Conservation (phyloP, 2,329 filamentous ascomycete species). For the Parastagonospora nodorum region DNA sequence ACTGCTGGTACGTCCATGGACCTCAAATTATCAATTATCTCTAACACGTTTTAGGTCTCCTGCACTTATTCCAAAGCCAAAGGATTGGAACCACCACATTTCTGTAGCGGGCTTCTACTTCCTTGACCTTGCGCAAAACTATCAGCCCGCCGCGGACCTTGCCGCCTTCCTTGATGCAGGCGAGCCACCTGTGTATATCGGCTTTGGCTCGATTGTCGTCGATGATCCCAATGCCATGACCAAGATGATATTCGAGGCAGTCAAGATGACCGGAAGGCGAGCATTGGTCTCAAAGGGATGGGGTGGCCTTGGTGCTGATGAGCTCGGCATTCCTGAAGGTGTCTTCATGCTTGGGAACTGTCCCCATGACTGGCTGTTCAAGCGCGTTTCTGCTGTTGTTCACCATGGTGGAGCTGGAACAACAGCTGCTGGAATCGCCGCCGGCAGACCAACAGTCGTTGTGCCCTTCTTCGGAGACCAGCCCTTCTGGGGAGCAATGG, state of each 20-base stretch:
- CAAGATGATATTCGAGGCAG: conserved; percentile 48
- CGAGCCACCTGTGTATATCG: conserved; percentile 49
- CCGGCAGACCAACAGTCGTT: conserved; percentile 79
- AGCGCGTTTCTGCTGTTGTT: conserved; percentile 78
- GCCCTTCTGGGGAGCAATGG: conserved; percentile 51
- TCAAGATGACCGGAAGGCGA: conserved; percentile 66
- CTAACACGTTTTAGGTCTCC: conserved; percentile 37
- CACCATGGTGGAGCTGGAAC: conserved; percentile 90
- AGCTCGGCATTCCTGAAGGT: conserved; percentile 67
- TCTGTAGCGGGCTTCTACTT: conserved; percentile 50
- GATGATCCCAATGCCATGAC: conserved; percentile 51
- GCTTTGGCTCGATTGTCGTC: conserved; percentile 50
- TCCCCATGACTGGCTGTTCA: conserved; percentile 89
- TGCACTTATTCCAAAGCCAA: conserved; percentile 52
- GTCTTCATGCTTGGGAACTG: conserved; percentile 85
- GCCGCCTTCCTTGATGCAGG: conserved; percentile 46
- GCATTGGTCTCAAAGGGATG: conserved; percentile 86
- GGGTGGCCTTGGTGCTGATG: conserved; percentile 79
- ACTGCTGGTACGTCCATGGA: conserved; percentile 70
- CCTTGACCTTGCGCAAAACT: conserved; percentile 46
- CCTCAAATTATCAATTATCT: not conserved
- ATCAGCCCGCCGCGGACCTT: conserved; percentile 46
- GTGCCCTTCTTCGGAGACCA: conserved; percentile 72
- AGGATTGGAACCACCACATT: conserved; percentile 51
- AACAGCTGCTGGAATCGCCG: conserved; percentile 82